Evolutionary conservation across 2,329 filamentous ascomycete species (phyloP).

Genomic region (Colletotrichum tamarilloi): DNA sequence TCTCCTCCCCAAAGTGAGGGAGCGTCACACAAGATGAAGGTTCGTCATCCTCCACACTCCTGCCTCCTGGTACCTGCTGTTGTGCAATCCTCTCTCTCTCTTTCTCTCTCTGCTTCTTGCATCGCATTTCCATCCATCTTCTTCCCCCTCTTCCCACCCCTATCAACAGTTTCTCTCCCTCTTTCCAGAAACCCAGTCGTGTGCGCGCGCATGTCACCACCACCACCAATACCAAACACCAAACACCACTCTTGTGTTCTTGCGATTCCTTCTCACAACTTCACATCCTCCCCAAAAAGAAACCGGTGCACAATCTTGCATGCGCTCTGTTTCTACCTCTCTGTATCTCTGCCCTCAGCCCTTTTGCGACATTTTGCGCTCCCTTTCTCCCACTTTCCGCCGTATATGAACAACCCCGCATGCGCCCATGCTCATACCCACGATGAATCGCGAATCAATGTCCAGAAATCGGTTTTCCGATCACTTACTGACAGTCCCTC

Average conservation of each 20-base stretch:
- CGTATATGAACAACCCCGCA: slow-evolving; percentile 29
- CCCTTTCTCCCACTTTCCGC: slow-evolving; percentile 30
- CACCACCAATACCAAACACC: neutral
- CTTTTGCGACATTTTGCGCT: neutral
- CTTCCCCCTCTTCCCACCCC: neutral
- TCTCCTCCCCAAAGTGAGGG: slow-evolving; percentile 9
- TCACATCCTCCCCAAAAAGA: neutral
- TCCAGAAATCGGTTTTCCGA: slow-evolving; percentile 34
- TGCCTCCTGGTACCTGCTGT: slow-evolving; percentile 15
- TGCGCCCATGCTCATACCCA: slow-evolving; percentile 36
- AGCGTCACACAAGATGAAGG: slow-evolving; percentile 38
- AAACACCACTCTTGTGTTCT: neutral
- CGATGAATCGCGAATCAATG: slow-evolving; percentile 28
- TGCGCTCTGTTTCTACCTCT: slow-evolving; percentile 1
- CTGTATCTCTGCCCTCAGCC: neutral
- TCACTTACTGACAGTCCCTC: slow-evolving; percentile 54
- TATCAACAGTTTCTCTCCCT: neutral
- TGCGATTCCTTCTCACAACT: slow-evolving; percentile 5
- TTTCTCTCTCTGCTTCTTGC: neutral
- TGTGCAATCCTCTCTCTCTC: neutral
- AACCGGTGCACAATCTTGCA: neutral
- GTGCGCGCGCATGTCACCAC: neutral
- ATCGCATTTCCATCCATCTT: slow-evolving; percentile 17
- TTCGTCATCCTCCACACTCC: slow-evolving; percentile 28
- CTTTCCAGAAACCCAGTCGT: neutral